Evolutionary conservation across 306 rosid genomes (phyloP).

Genomic region (Benincasa hispida): DNA sequence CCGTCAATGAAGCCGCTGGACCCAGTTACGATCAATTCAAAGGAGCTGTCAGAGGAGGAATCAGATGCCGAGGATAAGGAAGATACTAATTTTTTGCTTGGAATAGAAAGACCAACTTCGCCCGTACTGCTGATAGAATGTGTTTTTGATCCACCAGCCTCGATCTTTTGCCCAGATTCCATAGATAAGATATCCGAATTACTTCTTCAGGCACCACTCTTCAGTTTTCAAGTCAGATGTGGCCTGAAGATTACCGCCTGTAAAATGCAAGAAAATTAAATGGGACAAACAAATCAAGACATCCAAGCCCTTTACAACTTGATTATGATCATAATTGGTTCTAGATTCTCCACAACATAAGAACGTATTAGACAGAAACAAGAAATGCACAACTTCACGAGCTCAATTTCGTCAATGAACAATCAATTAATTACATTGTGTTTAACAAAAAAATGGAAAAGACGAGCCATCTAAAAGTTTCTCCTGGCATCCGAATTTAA

Average conservation of each 20-base stretch:
- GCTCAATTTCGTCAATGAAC: neutral
- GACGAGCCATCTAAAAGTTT: neutral
- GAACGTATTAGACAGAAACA: no score
- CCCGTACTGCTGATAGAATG: neutral
- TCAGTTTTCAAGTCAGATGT: neutral
- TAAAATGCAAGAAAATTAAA: neutral
- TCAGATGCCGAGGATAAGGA: neutral
- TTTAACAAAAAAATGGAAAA: neutral
- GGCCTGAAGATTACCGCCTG: neutral
- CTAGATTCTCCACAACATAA: neutral
- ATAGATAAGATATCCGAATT: neutral
- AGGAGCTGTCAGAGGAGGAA: neutral
- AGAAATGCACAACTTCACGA: neutral
- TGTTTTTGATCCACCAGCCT: neutral
- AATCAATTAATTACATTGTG: neutral
- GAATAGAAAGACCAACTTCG: neutral
- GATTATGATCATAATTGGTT: neutral
- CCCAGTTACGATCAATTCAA: neutral
- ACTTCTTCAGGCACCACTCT: neutral
- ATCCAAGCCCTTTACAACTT: neutral
- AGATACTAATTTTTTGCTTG: neutral
- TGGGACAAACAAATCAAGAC: neutral
- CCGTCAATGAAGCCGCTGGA: neutral
- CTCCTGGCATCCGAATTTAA: neutral
- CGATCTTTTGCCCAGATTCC: slow-evolving; percentile 5